Conservation (phyloP, 2,329 filamentous ascomycete genomes). For the Penicillium sp. region DNA sequence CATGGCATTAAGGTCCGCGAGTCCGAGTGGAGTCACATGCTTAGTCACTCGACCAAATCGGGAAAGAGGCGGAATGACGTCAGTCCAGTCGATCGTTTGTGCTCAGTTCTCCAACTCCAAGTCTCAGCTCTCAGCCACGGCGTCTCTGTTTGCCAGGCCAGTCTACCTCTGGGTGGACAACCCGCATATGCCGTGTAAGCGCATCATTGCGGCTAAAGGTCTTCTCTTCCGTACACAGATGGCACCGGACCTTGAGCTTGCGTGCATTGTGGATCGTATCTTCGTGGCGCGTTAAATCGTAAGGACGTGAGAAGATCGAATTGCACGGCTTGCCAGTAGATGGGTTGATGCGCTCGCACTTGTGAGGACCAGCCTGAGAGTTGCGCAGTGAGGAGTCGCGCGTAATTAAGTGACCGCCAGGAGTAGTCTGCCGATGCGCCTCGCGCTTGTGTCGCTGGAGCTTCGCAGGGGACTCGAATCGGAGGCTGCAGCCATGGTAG, state of each 20-base stretch:
- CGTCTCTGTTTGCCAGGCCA: constrained; percentile 62
- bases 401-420: constrained; percentile 43
- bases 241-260: constrained; percentile 91
- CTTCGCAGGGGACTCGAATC: constrained; percentile 80
- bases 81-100: background rate
- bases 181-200: constrained; percentile 85
- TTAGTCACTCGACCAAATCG: too few relatives aligned
- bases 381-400: constrained; percentile 56
- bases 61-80: constrained; percentile 5
- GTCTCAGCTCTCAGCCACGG: constrained; percentile 19
- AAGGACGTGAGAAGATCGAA: constrained; percentile 88
- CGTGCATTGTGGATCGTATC: constrained; percentile 94
- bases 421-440: constrained; percentile 71
- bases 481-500: constrained; percentile 80
- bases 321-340: constrained; percentile 93
- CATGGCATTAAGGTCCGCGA: too few relatives aligned
- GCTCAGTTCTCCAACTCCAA: too few relatives aligned
- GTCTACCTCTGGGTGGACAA: constrained; percentile 85
- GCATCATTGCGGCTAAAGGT: constrained; percentile 95
- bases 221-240: constrained; percentile 91
- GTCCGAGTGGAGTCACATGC: too few relatives aligned
- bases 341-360: constrained; percentile 87
- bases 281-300: constrained; percentile 93
- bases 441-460: constrained; percentile 96
- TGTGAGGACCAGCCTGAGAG: constrained; percentile 87